phyloP scores from a whole-genome alignment of 768 basidiomycete species.

The Kwoniella pini region DNA sequence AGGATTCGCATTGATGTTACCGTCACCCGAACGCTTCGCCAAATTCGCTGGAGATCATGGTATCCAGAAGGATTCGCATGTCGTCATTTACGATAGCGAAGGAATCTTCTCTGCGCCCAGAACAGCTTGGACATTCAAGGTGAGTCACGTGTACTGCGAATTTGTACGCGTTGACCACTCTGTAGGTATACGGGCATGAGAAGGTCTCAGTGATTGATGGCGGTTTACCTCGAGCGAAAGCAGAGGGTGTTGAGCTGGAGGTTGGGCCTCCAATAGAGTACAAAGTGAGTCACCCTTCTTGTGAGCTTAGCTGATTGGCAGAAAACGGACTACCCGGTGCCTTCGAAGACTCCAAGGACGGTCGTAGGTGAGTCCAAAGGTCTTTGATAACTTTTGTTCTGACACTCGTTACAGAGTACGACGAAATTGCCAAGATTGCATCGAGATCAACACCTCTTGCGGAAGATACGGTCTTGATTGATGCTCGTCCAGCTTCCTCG shows the following conservation, averaged over 20 bases:
- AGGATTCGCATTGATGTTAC: constrained; percentile 93
- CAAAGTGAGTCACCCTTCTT: constrained; percentile 22
- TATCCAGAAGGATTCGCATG: constrained; percentile 72
- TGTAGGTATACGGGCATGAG: constrained; percentile 73
- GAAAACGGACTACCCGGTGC: constrained; percentile 84
- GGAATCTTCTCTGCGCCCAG: constrained; percentile 94
- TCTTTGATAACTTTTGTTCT: constrained; percentile 56
- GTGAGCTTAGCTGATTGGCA: constrained; percentile 55
- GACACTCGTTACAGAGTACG: constrained; percentile 72
- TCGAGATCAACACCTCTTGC: neutral
- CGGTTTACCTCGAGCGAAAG: constrained; percentile 78
- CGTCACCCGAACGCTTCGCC: constrained; percentile 67
- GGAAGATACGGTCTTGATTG: constrained; percentile 63
- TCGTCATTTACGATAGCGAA: constrained; percentile 84
- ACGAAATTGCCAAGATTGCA: constrained; percentile 6
- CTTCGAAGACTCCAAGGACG: constrained; percentile 66
- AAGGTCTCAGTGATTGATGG: constrained; percentile 87
- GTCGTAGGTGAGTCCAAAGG: constrained; percentile 7
- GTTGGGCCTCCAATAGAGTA: constrained; percentile 21
- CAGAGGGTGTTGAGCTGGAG: constrained; percentile 59
- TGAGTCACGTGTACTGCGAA: constrained; percentile 4
- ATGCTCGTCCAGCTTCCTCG: constrained; percentile 7
- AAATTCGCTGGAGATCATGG: constrained; percentile 76
- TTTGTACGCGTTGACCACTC: no score
- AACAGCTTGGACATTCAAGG: constrained; percentile 87